phyloP scores from a whole-genome alignment of 2,329 filamentous ascomycete species.

The Phialemoniopsis sp. region DNA sequence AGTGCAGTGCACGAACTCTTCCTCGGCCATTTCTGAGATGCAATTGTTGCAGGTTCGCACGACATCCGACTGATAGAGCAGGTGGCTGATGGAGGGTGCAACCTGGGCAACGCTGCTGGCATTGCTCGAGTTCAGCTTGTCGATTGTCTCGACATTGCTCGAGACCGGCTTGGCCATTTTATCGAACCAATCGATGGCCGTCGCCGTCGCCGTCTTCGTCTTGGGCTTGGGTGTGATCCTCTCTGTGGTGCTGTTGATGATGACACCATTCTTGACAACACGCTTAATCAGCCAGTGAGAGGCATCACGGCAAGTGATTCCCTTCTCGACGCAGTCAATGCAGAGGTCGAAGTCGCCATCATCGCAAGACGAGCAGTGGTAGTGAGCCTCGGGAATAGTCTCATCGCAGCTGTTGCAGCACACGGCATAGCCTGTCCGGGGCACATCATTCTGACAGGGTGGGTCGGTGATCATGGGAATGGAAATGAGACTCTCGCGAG shows the following conservation, averaged over 20 bases:
- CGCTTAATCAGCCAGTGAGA: constrained; percentile 96
- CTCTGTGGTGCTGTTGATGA: constrained; percentile 84
- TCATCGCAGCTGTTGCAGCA: constrained; percentile 90
- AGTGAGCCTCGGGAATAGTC: constrained; percentile 78
- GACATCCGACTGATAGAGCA: not conserved
- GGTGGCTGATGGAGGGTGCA: too few relatives aligned
- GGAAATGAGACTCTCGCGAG: constrained; percentile 3
- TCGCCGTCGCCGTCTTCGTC: too few relatives aligned
- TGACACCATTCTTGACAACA: constrained; percentile 69
- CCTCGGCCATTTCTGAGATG: constrained; percentile 65
- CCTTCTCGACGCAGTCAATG: constrained; percentile 68
- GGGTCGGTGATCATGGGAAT: too few relatives aligned
- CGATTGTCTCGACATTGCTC: too few relatives aligned
- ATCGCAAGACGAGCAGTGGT: constrained; percentile 92
- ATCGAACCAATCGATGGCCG: too few relatives aligned
- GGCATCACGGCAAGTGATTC: constrained; percentile 71
- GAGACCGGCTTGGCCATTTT: too few relatives aligned
- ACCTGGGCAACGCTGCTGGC: not conserved
- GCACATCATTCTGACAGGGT: constrained; percentile 6
- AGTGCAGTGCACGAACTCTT: constrained; percentile 79
- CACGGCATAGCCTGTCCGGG: constrained; percentile 63
- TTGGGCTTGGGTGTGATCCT: constrained; percentile 62
- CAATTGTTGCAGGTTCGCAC: constrained; percentile 69
- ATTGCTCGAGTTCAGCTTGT: too few relatives aligned
- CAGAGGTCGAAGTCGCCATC: constrained; percentile 94